Base-by-base conservation (phyloP, 1,284 basidiomycete genomes). In the Naganishia cerealis region DNA sequence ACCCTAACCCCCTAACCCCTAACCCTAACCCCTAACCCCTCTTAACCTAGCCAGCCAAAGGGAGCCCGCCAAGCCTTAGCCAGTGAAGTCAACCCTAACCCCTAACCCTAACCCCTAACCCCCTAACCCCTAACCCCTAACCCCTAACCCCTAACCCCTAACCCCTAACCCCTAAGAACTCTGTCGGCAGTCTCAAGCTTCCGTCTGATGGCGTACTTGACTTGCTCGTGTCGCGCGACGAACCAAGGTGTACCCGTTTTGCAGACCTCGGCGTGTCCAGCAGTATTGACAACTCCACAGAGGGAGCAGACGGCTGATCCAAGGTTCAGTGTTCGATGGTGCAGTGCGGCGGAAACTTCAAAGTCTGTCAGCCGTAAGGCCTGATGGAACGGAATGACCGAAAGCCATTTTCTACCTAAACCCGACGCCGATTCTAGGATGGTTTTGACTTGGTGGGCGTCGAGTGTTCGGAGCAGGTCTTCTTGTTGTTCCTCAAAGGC, bases 331-430 rank as follows among this genome's bases (percentile, higher is more conserved):
- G 58, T 61, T 16, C 58, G 43, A 38, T 29, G 58, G 26, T 61
- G 58, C 8, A 61, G 26, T 10, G 36, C 58, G 16, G 58, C 58
- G 26, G 58, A 61, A 16, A 61, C 40, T 13, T 61, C 58, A 26
- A 61, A 61, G 21, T 61, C 58, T 29, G 58, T 61, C 26, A 61
- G 29, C 7, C 58, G 58, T 3, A 61, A n/a, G 24, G 16, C 39
- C 21, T 59, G 57, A 40, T 59, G 46, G 29, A 39, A 59, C 5
- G 57, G 42, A 29, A 59, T 59, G 12, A 59, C 24, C 9, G 57
- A 59, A 15, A 59, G 57, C 57, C 57, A 59, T 42, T 46, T 59
- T 24, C 38, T 39, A n/a, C n/a, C n/a, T n/a, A n/a, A n/a, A n/a
- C n/a, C n/a, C n/a, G n/a, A n/a, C n/a, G n/a, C n/a, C n/a, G 56